Conservation (phyloP, 1,284 basidiomycete species). For the Fomitopsis pinicola region DNA sequence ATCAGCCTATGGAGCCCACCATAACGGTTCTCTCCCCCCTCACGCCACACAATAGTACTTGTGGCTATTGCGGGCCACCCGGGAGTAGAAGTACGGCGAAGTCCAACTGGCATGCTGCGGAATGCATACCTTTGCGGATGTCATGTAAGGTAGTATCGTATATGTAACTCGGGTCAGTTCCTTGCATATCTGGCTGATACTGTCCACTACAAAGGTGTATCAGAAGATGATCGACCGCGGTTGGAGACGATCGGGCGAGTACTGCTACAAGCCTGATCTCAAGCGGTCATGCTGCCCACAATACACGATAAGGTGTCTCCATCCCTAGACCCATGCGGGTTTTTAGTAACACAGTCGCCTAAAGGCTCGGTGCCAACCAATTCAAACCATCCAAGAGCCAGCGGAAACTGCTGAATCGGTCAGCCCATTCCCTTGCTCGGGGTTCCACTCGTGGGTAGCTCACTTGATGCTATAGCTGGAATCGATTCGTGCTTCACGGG, state of each 20-base stretch:
- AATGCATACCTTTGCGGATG: constrained; percentile 31
- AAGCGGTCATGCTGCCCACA: constrained; percentile 85
- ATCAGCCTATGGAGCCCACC: background rate
- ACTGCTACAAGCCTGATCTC: constrained; percentile 84
- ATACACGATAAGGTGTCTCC: constrained; percentile 77
- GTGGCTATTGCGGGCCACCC: constrained; percentile 39
- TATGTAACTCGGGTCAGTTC: background rate
- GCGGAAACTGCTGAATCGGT: constrained; percentile 72
- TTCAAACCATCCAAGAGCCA: constrained; percentile 81
- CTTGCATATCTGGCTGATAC: background rate
- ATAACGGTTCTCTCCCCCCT: constrained; percentile 20
- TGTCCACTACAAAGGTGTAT: constrained; percentile 45
- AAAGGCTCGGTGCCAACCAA: constrained; percentile 65
- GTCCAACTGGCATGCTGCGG: constrained; percentile 33
- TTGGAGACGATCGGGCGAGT: constrained; percentile 84
- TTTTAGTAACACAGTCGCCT: background rate
- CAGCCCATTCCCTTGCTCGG: background rate
- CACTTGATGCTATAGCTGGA: constrained; percentile 53
- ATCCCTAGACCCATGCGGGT: background rate
- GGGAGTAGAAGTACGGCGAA: constrained; percentile 30
- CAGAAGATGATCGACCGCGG: constrained; percentile 84
- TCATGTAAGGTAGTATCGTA: constrained; percentile 46
- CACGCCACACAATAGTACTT: constrained; percentile 24
- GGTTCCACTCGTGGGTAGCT: no score
- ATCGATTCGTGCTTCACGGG: constrained; percentile 60